These are phyloP conservation scores for Pythium apleroticum DNA, from an alignment of 352 stramenopile genomes.

Conservation along the genomic window DNA sequence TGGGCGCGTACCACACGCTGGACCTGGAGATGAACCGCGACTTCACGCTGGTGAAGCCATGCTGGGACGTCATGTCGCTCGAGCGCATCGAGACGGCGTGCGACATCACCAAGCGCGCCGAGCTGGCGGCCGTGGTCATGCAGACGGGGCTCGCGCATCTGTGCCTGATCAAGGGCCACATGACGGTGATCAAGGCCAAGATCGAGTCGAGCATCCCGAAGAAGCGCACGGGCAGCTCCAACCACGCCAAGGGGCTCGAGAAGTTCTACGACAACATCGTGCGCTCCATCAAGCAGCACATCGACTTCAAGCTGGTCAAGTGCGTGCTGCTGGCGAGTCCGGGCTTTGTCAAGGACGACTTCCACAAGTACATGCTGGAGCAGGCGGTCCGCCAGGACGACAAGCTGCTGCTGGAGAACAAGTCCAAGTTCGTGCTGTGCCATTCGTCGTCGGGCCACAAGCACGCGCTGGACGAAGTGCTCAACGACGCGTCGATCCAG, in stretches of 20 bases:
- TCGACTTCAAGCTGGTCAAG: constrained; percentile 98
- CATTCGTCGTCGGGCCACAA: constrained; percentile 96
- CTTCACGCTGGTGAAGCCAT: constrained; percentile 96
- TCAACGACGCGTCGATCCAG: constrained; percentile 92
- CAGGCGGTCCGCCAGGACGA: constrained; percentile 93
- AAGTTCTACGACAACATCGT: constrained; percentile 98
- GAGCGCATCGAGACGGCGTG: constrained; percentile 95
- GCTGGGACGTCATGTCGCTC: constrained; percentile 97
- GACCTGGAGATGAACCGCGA: constrained; percentile 96
- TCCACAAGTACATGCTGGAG: constrained; percentile 95
- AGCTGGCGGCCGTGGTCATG: constrained; percentile 97
- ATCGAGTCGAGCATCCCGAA: constrained; percentile 97
- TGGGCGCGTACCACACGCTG: constrained; percentile 97
- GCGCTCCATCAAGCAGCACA: constrained; percentile 93
- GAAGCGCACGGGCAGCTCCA: constrained; percentile 93
- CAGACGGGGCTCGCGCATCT: constrained; percentile 94
- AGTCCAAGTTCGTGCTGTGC: constrained; percentile 95
- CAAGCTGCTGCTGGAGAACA: constrained; percentile 95
- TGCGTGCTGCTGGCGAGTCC: constrained; percentile 95
- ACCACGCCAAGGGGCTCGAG: constrained; percentile 92
- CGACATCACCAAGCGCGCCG: constrained; percentile 93
- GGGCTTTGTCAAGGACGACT: constrained; percentile 98
- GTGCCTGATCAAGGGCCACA: constrained; percentile 96
- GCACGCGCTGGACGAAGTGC: constrained; percentile 96
- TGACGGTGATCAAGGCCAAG: constrained; percentile 94